A percentile compares a stretch with the other conserved stretches of the same genome.
These are phyloP conservation scores for Gamarada debralockiae DNA, from an alignment of 495 filamentous ascomycete genomes.

Conservation along the genomic window DNA sequence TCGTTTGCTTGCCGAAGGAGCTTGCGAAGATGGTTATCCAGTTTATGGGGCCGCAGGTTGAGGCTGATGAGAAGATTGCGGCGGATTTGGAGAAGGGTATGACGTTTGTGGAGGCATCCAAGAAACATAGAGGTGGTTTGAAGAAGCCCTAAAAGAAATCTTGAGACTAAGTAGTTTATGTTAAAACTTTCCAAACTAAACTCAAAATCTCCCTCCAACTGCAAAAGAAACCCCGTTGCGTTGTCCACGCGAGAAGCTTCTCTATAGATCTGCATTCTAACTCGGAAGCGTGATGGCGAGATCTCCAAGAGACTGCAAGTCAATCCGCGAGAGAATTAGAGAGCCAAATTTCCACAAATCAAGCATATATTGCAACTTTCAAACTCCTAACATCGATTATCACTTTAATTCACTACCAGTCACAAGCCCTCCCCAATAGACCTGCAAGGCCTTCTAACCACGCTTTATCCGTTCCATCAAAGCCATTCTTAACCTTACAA, in stretches of 20 bases:
- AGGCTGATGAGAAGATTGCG: not conserved
- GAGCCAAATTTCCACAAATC: too few relatives aligned
- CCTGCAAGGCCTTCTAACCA: constrained; percentile 67
- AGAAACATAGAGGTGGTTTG: not conserved
- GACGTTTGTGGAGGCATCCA: not conserved
- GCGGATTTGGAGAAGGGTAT: not conserved
- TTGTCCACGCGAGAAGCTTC: too few relatives aligned
- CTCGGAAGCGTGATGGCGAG: too few relatives aligned
- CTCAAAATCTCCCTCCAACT: too few relatives aligned
- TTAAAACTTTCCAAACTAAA: too few relatives aligned
- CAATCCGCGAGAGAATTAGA: too few relatives aligned
- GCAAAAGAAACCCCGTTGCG: too few relatives aligned
- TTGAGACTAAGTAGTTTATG: too few relatives aligned
- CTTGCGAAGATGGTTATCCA: not conserved
- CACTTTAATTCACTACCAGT: constrained; percentile 52
- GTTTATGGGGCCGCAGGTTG: not conserved
- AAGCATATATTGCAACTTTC: too few relatives aligned
- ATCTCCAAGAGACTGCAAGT: too few relatives aligned
- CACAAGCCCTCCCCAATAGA: constrained; percentile 62
- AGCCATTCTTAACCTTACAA: constrained; percentile 65
- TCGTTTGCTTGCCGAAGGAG: not conserved
- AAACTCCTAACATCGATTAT: too few relatives aligned
- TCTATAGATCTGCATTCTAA: too few relatives aligned
- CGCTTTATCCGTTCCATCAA: constrained; percentile 69
- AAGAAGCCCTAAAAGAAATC: not conserved